Evolutionary conservation across 2,329 filamentous ascomycete genomes (phyloP).

Genomic region (Colletotrichum simmondsii): DNA sequence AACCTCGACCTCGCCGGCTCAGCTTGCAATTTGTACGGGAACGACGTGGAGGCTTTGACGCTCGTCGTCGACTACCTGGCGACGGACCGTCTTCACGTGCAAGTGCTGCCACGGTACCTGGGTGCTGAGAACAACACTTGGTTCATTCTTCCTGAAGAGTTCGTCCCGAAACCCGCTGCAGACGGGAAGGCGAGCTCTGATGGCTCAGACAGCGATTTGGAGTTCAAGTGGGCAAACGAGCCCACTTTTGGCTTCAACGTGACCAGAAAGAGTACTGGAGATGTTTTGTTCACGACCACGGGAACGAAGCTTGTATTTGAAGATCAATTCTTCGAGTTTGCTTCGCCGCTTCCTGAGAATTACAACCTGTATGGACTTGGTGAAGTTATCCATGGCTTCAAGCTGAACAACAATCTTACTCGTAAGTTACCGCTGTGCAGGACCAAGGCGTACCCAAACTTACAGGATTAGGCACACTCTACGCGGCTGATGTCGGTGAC

Average conservation of each 20-base stretch:
- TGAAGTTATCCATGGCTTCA: slow-evolving; percentile 77
- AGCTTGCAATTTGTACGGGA: slow-evolving; percentile 82
- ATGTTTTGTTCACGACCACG: slow-evolving; percentile 75
- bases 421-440: slow-evolving; percentile 49
- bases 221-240: slow-evolving; percentile 63
- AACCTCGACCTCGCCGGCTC: slow-evolving; percentile 75
- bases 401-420: slow-evolving; percentile 79
- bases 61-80: slow-evolving; percentile 77
- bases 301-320: slow-evolving; percentile 76
- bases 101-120: slow-evolving; percentile 75
- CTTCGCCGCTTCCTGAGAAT: slow-evolving; percentile 71
- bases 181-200: slow-evolving; percentile 5
- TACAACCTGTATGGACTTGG: slow-evolving; percentile 83
- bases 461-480: slow-evolving; percentile 55
- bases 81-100: slow-evolving; percentile 73
- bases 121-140: slow-evolving; percentile 71
- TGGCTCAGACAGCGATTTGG: slow-evolving; percentile 59
- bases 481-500: slow-evolving; percentile 75
- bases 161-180: slow-evolving; percentile 66
- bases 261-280: slow-evolving; percentile 66
- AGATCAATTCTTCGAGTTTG: slow-evolving; percentile 82
- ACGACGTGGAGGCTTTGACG: slow-evolving; percentile 74
- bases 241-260: slow-evolving; percentile 77
- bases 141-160: slow-evolving; percentile 72
- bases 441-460: neutral